These are phyloP conservation scores for Castanospermum australe DNA, from an alignment of 306 rosid genomes.

Conservation along the genomic window DNA sequence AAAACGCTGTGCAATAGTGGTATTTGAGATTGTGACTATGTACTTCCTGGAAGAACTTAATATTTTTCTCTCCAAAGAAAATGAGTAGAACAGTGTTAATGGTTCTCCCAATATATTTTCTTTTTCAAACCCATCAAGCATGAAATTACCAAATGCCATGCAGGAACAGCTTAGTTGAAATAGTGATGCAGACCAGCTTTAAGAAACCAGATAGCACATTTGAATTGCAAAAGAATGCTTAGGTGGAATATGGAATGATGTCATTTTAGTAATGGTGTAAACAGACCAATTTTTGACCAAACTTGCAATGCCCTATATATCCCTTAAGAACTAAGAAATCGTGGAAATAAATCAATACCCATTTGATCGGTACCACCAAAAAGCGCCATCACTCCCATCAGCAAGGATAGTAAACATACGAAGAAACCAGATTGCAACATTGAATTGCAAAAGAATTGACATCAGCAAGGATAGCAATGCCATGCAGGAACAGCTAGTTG, in stretches of 20 bases:
- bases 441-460: no score
- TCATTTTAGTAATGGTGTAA: neutral
- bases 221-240: constrained; percentile 1
- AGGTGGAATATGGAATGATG: neutral
- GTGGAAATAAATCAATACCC: neutral
- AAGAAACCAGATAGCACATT: constrained; percentile 9
- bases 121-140: neutral
- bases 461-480: no score
- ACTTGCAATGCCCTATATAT: neutral
- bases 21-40: constrained; percentile 12
- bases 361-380: neutral
- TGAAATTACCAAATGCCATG: constrained; percentile 7
- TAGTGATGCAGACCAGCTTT: constrained; percentile 15
- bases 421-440: no score
- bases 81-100: neutral
- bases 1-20: constrained; percentile 2
- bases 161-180: constrained; percentile 23
- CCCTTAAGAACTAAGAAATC: constrained; percentile 23
- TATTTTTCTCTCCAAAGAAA: constrained; percentile 4
- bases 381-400: neutral
- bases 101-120: constrained; percentile 1
- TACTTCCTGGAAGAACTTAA: neutral
- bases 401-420: constrained; percentile 11
- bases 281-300: neutral
- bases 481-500: no score